These are phyloP conservation scores for Fusarium tanahbumbuense DNA, from an alignment of 2,329 filamentous ascomycete genomes.

Conservation along the genomic window DNA sequence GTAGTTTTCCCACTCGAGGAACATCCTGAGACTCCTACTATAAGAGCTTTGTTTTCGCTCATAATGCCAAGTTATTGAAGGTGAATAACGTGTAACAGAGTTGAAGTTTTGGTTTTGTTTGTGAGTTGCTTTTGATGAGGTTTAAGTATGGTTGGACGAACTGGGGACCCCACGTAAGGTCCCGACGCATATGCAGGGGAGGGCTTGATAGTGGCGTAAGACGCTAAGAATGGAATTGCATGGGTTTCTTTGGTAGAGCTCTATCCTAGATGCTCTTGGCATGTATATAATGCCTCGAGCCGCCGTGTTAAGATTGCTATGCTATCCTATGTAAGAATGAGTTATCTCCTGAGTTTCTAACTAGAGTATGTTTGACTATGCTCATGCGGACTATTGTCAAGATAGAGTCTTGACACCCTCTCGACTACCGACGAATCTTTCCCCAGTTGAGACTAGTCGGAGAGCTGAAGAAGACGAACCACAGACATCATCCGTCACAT, in stretches of 20 bases:
- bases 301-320: not conserved
- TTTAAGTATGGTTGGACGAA: not conserved
- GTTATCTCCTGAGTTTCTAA: no score
- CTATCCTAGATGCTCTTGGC: not conserved
- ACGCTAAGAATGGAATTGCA: slow-evolving; percentile 13
- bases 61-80: slow-evolving; percentile 41
- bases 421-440: not conserved
- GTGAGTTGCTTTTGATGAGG: slow-evolving; percentile 10
- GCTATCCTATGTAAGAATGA: not conserved
- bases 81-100: not conserved
- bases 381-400: not conserved
- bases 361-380: no score
- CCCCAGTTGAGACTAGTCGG: slow-evolving; percentile 12
- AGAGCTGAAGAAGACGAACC: slow-evolving; percentile 14
- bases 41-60: slow-evolving; percentile 61
- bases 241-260: not conserved
- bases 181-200: slow-evolving; percentile 16
- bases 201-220: slow-evolving; percentile 18
- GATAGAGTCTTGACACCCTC: not conserved
- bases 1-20: slow-evolving; percentile 97
- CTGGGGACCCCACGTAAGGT: slow-evolving; percentile 6
- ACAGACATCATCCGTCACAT: slow-evolving; percentile 2
- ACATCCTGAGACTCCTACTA: slow-evolving; percentile 87
- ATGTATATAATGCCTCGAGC: not conserved
- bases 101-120: not conserved